phyloP scores from a whole-genome alignment of 1,284 basidiomycete genomes.

The Melanopsichium pennsylvanicum region DNA sequence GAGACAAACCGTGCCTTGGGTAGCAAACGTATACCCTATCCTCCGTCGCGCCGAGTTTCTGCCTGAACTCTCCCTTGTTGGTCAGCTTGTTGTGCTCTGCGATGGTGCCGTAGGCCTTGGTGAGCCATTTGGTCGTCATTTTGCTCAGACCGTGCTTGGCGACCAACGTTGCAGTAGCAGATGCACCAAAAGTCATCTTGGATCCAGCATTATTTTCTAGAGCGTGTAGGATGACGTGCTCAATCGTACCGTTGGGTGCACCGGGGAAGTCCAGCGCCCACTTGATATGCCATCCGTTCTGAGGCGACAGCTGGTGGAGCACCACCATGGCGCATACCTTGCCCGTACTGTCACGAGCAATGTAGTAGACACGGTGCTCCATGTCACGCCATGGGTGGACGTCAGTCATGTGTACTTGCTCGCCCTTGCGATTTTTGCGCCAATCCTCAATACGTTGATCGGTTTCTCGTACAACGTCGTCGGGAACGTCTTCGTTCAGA shows the following conservation, averaged over 20 bases:
- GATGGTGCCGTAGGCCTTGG: conserved; percentile 48
- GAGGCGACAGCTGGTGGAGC: conserved; percentile 70
- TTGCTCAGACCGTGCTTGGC: conserved; percentile 57
- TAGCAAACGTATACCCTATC: conserved; percentile 57
- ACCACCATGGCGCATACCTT: conserved; percentile 70
- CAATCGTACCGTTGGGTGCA: conserved; percentile 70
- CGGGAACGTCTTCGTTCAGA: conserved; percentile 66
- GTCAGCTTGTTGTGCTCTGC: conserved; percentile 47
- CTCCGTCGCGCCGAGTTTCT: conserved; percentile 58
- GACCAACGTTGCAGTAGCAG: conserved; percentile 44
- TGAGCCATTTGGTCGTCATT: conserved; percentile 49
- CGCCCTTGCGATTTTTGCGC: conserved; percentile 69
- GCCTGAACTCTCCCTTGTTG: conserved; percentile 61
- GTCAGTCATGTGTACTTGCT: conserved; percentile 72
- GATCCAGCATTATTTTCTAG: conserved; percentile 69
- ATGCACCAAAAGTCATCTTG: conserved; percentile 67
- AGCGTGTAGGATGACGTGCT: conserved; percentile 70
- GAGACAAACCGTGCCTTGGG: conserved; percentile 54
- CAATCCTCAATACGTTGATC: conserved; percentile 70
- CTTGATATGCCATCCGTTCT: conserved; percentile 72
- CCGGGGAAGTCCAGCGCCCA: conserved; percentile 72
- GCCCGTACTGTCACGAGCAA: conserved; percentile 68
- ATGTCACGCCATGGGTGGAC: conserved; percentile 71
- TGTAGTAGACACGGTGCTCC: conserved; percentile 71
- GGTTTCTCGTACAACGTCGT: conserved; percentile 67